Evolutionary conservation across 2,329 filamentous ascomycete genomes (phyloP).

Genomic region (Colletotrichum euphorbiae): DNA sequence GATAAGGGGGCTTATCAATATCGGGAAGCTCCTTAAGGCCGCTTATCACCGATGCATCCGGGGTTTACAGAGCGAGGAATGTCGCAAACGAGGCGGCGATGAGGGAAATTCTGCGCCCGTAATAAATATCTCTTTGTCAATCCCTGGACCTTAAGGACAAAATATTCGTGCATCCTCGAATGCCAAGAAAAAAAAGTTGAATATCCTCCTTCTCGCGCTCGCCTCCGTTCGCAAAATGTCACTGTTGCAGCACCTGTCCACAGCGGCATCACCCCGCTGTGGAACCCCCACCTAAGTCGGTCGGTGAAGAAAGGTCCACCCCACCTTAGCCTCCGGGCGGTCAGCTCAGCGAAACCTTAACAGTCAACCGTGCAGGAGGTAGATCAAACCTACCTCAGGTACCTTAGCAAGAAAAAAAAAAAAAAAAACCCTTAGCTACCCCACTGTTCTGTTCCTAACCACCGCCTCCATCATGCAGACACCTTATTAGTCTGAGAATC

Average conservation of each 20-base stretch:
- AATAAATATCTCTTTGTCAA: no score
- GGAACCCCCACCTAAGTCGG: background rate
- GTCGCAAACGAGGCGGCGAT: conserved; percentile 2
- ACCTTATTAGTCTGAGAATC: conserved; percentile 5
- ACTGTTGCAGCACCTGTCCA: background rate
- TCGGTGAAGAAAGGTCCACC: conserved; percentile 1
- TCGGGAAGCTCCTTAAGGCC: background rate
- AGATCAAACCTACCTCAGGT: background rate
- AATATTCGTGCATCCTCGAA: no score
- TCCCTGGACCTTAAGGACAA: no score
- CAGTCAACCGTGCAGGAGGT: background rate
- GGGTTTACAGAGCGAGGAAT: background rate
- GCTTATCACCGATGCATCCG: conserved; percentile 15
- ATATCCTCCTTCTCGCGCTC: no score
- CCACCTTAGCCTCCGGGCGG: no score
- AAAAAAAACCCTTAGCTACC: background rate
- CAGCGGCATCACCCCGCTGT: conserved; percentile 15
- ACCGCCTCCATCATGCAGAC: background rate
- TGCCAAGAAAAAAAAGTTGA: no score
- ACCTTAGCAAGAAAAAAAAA: background rate
- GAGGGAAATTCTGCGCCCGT: background rate
- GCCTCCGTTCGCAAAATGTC: background rate
- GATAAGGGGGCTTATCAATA: conserved; percentile 17
- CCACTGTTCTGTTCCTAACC: conserved; percentile 7
- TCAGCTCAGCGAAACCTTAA: conserved; percentile 21